phyloP scores from a whole-genome alignment of 495 filamentous ascomycete species.

The Tricharina praecox region DNA sequence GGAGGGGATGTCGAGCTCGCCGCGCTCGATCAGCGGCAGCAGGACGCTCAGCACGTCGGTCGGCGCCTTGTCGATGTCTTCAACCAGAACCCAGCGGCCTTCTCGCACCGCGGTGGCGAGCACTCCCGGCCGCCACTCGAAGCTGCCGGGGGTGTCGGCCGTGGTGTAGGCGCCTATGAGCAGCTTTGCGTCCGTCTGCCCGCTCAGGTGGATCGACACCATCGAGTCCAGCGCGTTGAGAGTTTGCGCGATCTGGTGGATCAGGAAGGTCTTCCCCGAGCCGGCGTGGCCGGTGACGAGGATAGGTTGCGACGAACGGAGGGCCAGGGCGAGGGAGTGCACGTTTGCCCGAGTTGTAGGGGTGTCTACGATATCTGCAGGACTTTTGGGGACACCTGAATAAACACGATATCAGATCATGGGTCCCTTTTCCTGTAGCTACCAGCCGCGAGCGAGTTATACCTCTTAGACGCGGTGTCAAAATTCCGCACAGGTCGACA shows the following conservation, averaged over 20 bases:
- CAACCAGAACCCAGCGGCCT: slow-evolving; percentile 89
- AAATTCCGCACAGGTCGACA: slow-evolving; percentile 32
- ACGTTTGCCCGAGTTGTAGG: slow-evolving; percentile 54
- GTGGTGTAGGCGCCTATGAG: slow-evolving; percentile 86
- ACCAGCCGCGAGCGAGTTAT: no score
- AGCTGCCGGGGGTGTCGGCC: slow-evolving; percentile 61
- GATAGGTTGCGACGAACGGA: slow-evolving; percentile 50
- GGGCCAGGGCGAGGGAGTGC: slow-evolving; percentile 42
- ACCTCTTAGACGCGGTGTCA: slow-evolving; percentile 22
- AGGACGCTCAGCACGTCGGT: slow-evolving; percentile 84
- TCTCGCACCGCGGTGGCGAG: slow-evolving; percentile 83
- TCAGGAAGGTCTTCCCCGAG: slow-evolving; percentile 72
- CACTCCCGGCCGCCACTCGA: slow-evolving; percentile 84
- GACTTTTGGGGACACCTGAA: slow-evolving; percentile 29
- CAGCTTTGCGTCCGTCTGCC: slow-evolving; percentile 92
- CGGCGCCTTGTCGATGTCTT: slow-evolving; percentile 92
- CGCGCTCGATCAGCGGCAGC: slow-evolving; percentile 72
- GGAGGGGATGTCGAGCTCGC: slow-evolving; percentile 71
- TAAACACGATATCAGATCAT: slow-evolving; percentile 42
- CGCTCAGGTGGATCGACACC: slow-evolving; percentile 86
- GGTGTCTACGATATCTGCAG: slow-evolving; percentile 44
- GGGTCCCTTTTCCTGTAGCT: no score
- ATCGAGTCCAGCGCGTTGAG: slow-evolving; percentile 58
- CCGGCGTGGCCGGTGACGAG: slow-evolving; percentile 71
- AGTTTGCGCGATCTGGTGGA: slow-evolving; percentile 64